Percentiles rank a stretch among this genome's conserved stretches.
phyloP scores from a whole-genome alignment of 345 rosid genomes.

The Aethionema arabicum region DNA sequence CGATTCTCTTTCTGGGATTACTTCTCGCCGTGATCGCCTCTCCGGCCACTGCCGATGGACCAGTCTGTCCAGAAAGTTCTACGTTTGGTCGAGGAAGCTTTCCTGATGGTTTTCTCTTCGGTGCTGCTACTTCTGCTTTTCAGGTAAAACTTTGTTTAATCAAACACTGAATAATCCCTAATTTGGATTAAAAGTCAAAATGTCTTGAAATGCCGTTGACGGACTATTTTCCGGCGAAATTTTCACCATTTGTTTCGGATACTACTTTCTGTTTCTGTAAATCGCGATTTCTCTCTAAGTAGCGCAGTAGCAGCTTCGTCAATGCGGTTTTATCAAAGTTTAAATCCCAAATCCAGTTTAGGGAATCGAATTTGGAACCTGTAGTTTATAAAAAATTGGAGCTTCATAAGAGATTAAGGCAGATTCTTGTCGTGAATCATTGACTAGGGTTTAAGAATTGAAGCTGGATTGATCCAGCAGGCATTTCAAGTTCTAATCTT shows the following conservation, averaged over 20 bases:
- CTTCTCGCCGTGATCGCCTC: conserved; percentile 20
- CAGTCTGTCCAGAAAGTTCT: conserved; percentile 29
- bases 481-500: background rate
- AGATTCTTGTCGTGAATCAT: background rate
- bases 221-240: background rate
- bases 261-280: background rate
- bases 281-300: background rate
- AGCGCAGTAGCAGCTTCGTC: background rate
- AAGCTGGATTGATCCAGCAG: background rate
- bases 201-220: conserved; percentile 13
- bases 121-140: conserved; percentile 41
- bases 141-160: conserved; percentile 24
- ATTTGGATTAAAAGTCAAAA: conserved; percentile 8
- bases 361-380: background rate
- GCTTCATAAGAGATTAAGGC: background rate
- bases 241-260: background rate
- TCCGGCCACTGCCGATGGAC: conserved; percentile 20
- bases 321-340: conserved; percentile 7
- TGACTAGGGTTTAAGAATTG: background rate
- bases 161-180: background rate
- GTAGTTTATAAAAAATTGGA: background rate
- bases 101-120: conserved; percentile 38
- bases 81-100: conserved; percentile 39
- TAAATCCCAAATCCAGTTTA: conserved; percentile 1
- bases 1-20: conserved; percentile 29